Percentiles rank a stretch among this genome's conserved stretches.
These are phyloP conservation scores for Saksenaea oblongispora DNA, from an alignment of 371 early-diverging fungal genomes.

Conservation along the genomic window DNA sequence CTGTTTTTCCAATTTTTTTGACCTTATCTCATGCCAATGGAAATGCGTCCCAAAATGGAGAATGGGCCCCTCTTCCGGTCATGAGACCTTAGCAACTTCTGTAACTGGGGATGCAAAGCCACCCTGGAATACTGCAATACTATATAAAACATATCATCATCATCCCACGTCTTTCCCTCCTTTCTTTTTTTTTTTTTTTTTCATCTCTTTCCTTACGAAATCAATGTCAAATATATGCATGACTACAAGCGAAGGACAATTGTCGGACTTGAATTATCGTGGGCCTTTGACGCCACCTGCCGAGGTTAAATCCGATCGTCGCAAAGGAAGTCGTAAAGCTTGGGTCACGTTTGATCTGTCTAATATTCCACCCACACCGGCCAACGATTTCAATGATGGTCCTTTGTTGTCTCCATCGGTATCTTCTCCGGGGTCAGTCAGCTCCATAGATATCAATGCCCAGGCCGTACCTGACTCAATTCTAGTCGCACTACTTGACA, in stretches of 20 bases:
- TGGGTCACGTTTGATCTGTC: slow-evolving; percentile 47
- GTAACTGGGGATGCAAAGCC: background rate
- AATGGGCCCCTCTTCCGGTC: background rate
- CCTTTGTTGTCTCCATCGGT: slow-evolving; percentile 25
- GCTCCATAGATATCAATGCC: slow-evolving; percentile 39
- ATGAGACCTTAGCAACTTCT: background rate
- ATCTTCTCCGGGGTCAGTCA: slow-evolving; percentile 10
- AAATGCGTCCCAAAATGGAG: too few species aligned
- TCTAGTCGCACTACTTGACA: slow-evolving; percentile 45
- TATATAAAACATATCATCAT: background rate
- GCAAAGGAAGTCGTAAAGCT: slow-evolving; percentile 20
- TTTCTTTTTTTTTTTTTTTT: slow-evolving; percentile 5
- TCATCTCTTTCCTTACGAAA: background rate
- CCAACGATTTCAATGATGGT: slow-evolving; percentile 7
- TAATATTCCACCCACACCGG: slow-evolving; percentile 8
- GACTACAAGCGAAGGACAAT: background rate
- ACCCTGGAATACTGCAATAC: background rate
- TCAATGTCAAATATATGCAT: background rate
- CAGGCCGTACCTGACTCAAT: slow-evolving; percentile 45
- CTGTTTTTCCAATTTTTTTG: too few species aligned
- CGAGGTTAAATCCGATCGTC: background rate
- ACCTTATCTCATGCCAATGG: too few species aligned
- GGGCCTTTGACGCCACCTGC: slow-evolving; percentile 17
- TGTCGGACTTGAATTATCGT: background rate
- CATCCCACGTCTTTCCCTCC: background rate